Conservation (phyloP, 2,329 filamentous ascomycete species). For the Fusarium mangiferae region DNA sequence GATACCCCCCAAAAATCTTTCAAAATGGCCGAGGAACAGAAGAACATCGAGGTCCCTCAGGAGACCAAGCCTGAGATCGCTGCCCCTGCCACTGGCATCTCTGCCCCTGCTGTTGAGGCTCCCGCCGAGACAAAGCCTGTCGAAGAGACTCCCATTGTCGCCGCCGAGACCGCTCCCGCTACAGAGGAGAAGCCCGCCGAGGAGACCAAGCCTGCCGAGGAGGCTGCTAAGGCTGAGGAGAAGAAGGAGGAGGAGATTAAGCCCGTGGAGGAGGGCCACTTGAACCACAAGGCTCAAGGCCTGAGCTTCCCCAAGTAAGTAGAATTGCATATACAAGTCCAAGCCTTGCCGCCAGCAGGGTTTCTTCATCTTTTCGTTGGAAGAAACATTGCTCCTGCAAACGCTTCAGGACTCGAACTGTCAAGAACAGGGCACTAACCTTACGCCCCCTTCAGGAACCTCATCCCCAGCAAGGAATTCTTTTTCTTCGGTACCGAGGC, state of each 20-base stretch:
- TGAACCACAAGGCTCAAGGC: constrained; percentile 90
- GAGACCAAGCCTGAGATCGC: constrained; percentile 59
- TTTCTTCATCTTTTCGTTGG: not conserved
- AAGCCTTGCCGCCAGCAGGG: not conserved
- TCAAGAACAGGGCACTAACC: constrained; percentile 36
- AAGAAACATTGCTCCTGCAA: not conserved
- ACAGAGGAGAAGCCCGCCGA: constrained; percentile 56
- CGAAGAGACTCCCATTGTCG: constrained; percentile 50
- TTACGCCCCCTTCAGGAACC: constrained; percentile 66
- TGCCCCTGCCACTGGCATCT: constrained; percentile 37
- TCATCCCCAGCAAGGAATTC: constrained; percentile 91
- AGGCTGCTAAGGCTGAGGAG: constrained; percentile 54
- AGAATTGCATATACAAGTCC: not conserved
- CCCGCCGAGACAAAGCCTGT: constrained; percentile 51
- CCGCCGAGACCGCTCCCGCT: constrained; percentile 48
- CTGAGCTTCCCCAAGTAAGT: constrained; percentile 86
- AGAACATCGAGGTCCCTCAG: constrained; percentile 70
- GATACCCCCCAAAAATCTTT: constrained; percentile 53
- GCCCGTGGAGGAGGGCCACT: constrained; percentile 82
- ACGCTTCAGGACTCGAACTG: not conserved
- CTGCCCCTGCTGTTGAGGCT: constrained; percentile 49
- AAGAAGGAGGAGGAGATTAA: constrained; percentile 67
- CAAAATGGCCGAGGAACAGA: constrained; percentile 79
- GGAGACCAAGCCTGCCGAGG: constrained; percentile 57
- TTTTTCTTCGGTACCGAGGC: constrained; percentile 86